Percentiles rank a stretch among this genome's conserved stretches.
These are phyloP conservation scores for Stephanodiscus triporus DNA, from an alignment of 108 stramenopile genomes.

Conservation along the genomic window DNA sequence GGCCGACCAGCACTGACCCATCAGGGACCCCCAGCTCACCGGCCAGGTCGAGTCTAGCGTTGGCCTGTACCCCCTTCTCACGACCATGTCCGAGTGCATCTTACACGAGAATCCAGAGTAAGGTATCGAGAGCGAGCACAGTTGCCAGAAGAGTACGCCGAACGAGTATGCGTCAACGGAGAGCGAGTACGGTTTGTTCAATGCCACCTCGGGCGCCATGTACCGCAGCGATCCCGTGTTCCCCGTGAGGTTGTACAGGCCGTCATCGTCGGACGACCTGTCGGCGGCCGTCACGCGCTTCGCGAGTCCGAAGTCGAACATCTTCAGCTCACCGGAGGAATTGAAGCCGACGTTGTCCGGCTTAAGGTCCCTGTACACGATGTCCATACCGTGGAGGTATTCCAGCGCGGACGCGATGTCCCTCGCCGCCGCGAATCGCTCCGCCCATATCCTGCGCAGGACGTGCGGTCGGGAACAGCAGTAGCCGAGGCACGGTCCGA, in stretches of 20 bases:
- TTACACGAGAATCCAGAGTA: constrained; percentile 73
- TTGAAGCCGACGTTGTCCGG: constrained; percentile 79
- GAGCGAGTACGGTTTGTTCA: constrained; percentile 71
- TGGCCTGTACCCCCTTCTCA: constrained; percentile 72
- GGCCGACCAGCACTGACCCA: constrained; percentile 71
- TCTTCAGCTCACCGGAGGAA: constrained; percentile 60
- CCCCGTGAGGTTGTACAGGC: constrained; percentile 70
- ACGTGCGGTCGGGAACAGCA: constrained; percentile 77
- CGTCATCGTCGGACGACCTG: constrained; percentile 51
- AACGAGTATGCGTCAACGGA: constrained; percentile 84
- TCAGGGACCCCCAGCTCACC: constrained; percentile 69
- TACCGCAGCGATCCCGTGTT: constrained; percentile 83
- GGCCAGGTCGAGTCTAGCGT: constrained; percentile 80
- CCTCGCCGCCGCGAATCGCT: constrained; percentile 62
- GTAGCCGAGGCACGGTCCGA: constrained; percentile 69
- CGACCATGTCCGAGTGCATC: constrained; percentile 78
- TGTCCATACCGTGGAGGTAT: constrained; percentile 73
- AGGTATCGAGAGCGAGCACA: constrained; percentile 81
- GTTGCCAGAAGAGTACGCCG: constrained; percentile 87
- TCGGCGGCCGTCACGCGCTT: constrained; percentile 65
- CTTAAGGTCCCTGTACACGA: constrained; percentile 81
- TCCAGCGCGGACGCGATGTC: constrained; percentile 81
- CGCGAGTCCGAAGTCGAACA: constrained; percentile 88
- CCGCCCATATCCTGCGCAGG: constrained; percentile 77
- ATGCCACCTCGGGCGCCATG: constrained; percentile 81